Percentiles rank a stretch among this genome's conserved stretches.
Evolutionary conservation across 768 basidiomycete genomes (phyloP).

Genomic region (Exidia glandulosa): DNA sequence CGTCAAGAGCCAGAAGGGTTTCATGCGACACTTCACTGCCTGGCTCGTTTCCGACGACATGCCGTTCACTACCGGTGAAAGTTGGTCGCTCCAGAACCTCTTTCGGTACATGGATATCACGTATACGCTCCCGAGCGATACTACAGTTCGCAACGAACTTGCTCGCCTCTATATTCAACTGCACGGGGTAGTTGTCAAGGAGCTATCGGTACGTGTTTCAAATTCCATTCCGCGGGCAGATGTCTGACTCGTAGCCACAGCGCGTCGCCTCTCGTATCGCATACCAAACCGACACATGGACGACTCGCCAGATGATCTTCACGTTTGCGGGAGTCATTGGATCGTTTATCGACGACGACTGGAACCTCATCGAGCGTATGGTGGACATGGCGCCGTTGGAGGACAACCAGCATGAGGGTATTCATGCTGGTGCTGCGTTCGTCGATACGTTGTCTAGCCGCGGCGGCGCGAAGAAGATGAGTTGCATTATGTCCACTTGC

Average conservation of each 20-base stretch:
- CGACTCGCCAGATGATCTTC: constrained; percentile 11
- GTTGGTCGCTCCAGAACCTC: constrained; percentile 5
- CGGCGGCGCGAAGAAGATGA: constrained; percentile 25
- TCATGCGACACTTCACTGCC: neutral
- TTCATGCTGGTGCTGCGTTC: constrained; percentile 21
- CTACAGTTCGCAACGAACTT: constrained; percentile 16
- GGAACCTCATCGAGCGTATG: constrained; percentile 9
- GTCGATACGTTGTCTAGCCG: constrained; percentile 11
- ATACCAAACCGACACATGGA: constrained; percentile 10
- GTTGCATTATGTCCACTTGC: constrained; percentile 6
- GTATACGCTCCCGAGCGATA: constrained; percentile 14
- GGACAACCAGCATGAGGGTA: constrained; percentile 15
- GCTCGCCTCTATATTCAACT: constrained; percentile 11
- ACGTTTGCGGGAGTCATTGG: constrained; percentile 11
- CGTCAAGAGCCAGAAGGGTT: neutral
- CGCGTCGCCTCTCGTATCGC: constrained; percentile 9
- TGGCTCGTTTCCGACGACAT: constrained; percentile 9
- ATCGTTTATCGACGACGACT: constrained; percentile 11
- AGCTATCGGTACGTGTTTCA: constrained; percentile 10
- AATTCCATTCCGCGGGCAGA: neutral
- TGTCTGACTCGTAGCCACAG: neutral
- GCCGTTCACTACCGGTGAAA: constrained; percentile 16
- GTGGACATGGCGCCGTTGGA: constrained; percentile 11
- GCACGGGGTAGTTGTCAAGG: constrained; percentile 10
- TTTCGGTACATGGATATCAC: constrained; percentile 9